Evolutionary conservation across 73 alveolate species (phyloP).

Genomic region (Paramecium pentaurelia): DNA sequence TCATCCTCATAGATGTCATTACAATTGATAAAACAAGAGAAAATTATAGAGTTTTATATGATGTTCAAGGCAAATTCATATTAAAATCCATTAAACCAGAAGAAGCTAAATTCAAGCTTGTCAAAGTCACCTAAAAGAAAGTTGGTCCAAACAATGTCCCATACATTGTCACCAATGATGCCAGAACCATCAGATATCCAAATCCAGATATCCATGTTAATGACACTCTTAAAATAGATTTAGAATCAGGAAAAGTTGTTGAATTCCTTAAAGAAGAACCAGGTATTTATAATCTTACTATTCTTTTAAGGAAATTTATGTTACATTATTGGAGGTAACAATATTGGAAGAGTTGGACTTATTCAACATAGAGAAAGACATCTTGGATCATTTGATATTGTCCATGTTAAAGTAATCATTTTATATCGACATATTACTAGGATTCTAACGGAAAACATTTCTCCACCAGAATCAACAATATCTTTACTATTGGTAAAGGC

Average conservation of each 20-base stretch:
- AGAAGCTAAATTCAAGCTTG: conserved; percentile 86
- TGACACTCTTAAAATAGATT: conserved; percentile 86
- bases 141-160: conserved; percentile 97
- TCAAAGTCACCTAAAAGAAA: conserved; percentile 91
- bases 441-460: conserved; percentile 92
- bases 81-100: conserved; percentile 61
- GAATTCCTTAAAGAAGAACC: conserved; percentile 87
- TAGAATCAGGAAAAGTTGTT: conserved; percentile 75
- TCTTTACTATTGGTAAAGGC: conserved; percentile 95
- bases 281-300: neutral
- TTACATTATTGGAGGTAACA: conserved; percentile 85
- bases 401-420: conserved; percentile 68
- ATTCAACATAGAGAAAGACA: conserved; percentile 94
- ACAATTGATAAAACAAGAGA: conserved; percentile 84
- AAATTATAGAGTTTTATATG: conserved; percentile 94
- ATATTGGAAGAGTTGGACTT: conserved; percentile 94
- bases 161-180: conserved; percentile 94
- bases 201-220: conserved; percentile 93
- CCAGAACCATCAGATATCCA: conserved; percentile 98
- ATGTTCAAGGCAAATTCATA: conserved; percentile 95
- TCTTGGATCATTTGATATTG: conserved; percentile 94
- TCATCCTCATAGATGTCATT: conserved; percentile 80
- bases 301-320: conserved; percentile 74
- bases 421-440: neutral
- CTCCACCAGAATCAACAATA: conserved; percentile 93